Conservation (phyloP, 305 asterid species). For the Fraxinus sp. region DNA sequence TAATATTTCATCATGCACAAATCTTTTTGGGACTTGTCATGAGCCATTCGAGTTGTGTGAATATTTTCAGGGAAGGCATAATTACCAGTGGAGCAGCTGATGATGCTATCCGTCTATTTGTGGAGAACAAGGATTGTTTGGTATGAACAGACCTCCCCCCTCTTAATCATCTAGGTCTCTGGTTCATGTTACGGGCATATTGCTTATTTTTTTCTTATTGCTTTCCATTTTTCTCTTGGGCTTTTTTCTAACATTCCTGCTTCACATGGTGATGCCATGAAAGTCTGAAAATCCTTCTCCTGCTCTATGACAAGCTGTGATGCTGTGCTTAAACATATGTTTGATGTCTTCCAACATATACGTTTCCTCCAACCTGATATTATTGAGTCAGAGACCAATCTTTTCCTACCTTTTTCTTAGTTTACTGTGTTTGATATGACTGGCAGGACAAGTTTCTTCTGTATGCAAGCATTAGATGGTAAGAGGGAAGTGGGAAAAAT, state of each 20-base stretch:
- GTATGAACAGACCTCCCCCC: conserved; percentile 24
- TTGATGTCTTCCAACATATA: background rate
- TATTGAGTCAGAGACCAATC: background rate
- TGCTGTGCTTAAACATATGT: background rate
- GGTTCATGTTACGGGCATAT: background rate
- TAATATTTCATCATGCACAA: background rate
- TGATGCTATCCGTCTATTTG: conserved; percentile 50
- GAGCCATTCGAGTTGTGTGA: background rate
- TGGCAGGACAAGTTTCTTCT: background rate
- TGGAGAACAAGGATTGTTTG: conserved; percentile 34
- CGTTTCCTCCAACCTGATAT: background rate
- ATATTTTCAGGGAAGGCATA: conserved; percentile 41
- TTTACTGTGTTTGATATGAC: background rate
- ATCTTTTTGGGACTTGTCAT: background rate
- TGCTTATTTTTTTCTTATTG: background rate
- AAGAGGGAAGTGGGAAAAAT: background rate
- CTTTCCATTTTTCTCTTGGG: background rate
- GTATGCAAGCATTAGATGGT: background rate
- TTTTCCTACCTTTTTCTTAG: background rate
- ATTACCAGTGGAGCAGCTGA: conserved; percentile 54
- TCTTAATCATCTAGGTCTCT: background rate
- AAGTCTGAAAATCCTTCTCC: background rate
- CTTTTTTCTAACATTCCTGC: background rate
- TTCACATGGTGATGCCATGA: background rate
- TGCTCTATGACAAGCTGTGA: background rate